Evolutionary conservation across 305 asterid genomes (phyloP).

Genomic region (Fraxinus greggii): DNA sequence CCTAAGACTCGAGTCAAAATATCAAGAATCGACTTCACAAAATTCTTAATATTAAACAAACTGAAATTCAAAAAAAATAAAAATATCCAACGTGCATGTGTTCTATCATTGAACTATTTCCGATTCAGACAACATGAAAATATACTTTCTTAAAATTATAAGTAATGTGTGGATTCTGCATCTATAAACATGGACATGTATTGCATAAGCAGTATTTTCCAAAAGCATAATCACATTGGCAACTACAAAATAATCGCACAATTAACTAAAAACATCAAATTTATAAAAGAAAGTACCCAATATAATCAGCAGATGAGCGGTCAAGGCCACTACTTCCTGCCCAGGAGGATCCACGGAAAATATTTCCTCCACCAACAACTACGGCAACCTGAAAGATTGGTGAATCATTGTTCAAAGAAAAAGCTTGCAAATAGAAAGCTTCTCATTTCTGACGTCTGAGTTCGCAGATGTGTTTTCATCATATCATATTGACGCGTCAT

Average conservation of each 20-base stretch:
- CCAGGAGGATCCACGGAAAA: constrained; percentile 94
- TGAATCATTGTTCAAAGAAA: neutral
- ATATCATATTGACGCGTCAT: neutral
- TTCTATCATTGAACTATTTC: neutral
- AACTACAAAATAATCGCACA: neutral
- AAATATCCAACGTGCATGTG: neutral
- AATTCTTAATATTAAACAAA: neutral
- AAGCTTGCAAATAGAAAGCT: neutral
- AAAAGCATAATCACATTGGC: neutral
- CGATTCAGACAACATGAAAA: neutral
- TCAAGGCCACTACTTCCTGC: constrained; percentile 97
- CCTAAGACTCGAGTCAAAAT: neutral
- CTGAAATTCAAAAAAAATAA: neutral
- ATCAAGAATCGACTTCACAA: neutral
- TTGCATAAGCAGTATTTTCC: neutral
- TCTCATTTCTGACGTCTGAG: neutral
- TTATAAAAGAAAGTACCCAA: constrained; percentile 43
- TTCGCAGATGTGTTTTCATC: neutral
- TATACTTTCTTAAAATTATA: neutral
- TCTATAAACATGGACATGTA: neutral
- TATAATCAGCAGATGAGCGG: constrained; percentile 94
- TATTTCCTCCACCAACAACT: constrained; percentile 98
- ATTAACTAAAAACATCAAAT: neutral
- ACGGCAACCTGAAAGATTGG: constrained; percentile 63
- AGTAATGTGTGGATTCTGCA: neutral